These are phyloP conservation scores for Lentinula edodes DNA, from an alignment of 768 basidiomycete genomes.

Conservation along the genomic window DNA sequence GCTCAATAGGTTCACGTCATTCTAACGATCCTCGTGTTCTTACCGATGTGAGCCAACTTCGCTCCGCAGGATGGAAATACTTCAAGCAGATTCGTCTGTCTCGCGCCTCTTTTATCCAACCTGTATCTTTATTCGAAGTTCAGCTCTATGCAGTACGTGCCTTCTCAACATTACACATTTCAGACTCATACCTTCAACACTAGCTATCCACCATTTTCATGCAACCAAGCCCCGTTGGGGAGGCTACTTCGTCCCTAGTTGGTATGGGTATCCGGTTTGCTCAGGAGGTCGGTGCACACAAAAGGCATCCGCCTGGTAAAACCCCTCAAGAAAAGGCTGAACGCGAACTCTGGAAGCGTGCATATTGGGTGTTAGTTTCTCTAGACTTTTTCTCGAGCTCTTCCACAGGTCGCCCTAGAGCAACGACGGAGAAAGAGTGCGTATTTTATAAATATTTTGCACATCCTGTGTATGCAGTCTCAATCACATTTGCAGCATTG, in stretches of 20 bases:
- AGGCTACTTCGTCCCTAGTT: constrained; percentile 45
- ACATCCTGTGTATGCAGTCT: neutral
- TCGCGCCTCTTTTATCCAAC: constrained; percentile 34
- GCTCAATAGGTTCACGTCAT: constrained; percentile 43
- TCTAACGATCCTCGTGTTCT: constrained; percentile 33
- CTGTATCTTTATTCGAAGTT: constrained; percentile 51
- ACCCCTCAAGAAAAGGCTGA: constrained; percentile 31
- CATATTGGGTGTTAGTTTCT: constrained; percentile 35
- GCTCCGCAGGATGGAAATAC: constrained; percentile 38
- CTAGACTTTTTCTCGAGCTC: constrained; percentile 19
- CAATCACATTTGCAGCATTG: constrained; percentile 36
- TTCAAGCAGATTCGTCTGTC: constrained; percentile 45
- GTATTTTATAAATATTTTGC: constrained; percentile 14
- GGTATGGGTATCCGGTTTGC: constrained; percentile 52
- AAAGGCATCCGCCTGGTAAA: constrained; percentile 25
- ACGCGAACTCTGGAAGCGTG: constrained; percentile 57
- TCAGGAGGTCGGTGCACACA: constrained; percentile 55
- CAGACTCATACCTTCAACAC: neutral
- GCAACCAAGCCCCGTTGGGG: constrained; percentile 38
- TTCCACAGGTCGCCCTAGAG: constrained; percentile 49
- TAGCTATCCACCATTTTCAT: constrained; percentile 37
- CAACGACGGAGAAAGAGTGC: constrained; percentile 54
- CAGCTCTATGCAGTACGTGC: constrained; percentile 42
- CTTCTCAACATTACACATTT: constrained; percentile 2
- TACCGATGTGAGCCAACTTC: constrained; percentile 15